phyloP scores from a whole-genome alignment of 1,139 yeast species.

The Kodamaea fungicola region DNA sequence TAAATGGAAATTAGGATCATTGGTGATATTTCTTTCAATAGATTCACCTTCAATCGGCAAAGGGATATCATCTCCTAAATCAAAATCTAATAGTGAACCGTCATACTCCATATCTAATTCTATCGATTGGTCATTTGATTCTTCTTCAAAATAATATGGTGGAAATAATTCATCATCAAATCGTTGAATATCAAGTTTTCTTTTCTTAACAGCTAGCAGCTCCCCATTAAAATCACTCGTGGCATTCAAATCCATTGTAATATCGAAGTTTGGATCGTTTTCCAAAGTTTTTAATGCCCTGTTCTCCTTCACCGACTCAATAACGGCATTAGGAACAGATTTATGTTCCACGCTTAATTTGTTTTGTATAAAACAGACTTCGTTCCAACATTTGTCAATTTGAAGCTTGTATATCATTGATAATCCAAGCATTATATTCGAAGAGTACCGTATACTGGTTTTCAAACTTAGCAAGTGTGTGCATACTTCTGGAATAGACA shows the following conservation, averaged over 20 bases:
- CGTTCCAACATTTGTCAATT: constrained; percentile 42
- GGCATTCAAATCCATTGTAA: constrained; percentile 17
- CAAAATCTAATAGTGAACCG: constrained; percentile 6
- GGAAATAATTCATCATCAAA: constrained; percentile 12
- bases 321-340: background rate
- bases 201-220: constrained; percentile 9
- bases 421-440: constrained; percentile 55
- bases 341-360: constrained; percentile 25
- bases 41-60: constrained; percentile 3
- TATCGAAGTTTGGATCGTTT: constrained; percentile 37
- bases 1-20: constrained; percentile 13
- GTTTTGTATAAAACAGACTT: constrained; percentile 18
- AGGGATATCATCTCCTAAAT: constrained; percentile 8
- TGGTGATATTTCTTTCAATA: constrained; percentile 7
- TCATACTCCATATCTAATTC: constrained; percentile 3
- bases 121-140: background rate
- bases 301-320: background rate
- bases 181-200: constrained; percentile 14
- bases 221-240: constrained; percentile 6
- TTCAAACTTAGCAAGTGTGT: constrained; percentile 25
- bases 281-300: background rate
- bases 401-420: constrained; percentile 53
- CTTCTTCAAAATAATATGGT: background rate
- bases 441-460: constrained; percentile 41
- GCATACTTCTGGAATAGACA: constrained; percentile 50